Percentiles rank a stretch among this genome's conserved stretches.
Conservation (phyloP, 2,329 filamentous ascomycete species). For the Fusarium setosum region DNA sequence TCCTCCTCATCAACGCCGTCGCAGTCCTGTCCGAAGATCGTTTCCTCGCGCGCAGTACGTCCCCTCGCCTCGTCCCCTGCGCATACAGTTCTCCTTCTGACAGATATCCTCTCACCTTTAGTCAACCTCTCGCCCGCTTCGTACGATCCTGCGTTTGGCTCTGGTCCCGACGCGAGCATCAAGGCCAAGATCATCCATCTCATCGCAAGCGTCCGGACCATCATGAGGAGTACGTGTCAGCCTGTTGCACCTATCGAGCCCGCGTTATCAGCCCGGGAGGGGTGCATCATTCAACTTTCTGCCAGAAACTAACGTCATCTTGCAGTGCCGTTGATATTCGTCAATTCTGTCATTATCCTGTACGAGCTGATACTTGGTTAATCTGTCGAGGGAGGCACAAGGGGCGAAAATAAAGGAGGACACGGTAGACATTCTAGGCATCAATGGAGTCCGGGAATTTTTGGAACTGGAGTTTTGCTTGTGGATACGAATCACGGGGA, state of each 20-base stretch:
- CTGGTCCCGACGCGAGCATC: slow-evolving; percentile 78
- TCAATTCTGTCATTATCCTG: slow-evolving; percentile 85
- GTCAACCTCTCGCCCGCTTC: slow-evolving; percentile 81
- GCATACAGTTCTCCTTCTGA: slow-evolving; percentile 21
- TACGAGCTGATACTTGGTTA: slow-evolving; percentile 84
- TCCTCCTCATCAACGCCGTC: slow-evolving; percentile 93
- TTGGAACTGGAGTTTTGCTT: slow-evolving; percentile 33
- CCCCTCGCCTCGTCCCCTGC: neutral
- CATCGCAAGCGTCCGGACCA: slow-evolving; percentile 88
- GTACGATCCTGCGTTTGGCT: slow-evolving; percentile 82
- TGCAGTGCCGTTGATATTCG: slow-evolving; percentile 85
- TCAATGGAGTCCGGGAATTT: slow-evolving; percentile 33
- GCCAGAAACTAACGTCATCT: slow-evolving; percentile 10
- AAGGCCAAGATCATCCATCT: slow-evolving; percentile 90
- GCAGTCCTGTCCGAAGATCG: slow-evolving; percentile 95
- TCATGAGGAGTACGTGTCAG: slow-evolving; percentile 81
- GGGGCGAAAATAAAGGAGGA: slow-evolving; percentile 21
- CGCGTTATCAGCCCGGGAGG: neutral
- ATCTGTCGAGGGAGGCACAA: slow-evolving; percentile 32
- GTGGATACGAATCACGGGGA: slow-evolving; percentile 21
- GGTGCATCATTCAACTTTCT: neutral
- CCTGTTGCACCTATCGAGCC: neutral
- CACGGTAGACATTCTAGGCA: slow-evolving; percentile 32
- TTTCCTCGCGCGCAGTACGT: slow-evolving; percentile 78
- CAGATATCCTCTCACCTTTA: slow-evolving; percentile 20